Conservation (phyloP, 2,329 filamentous ascomycete species). For the Stemphylium beticola region DNA sequence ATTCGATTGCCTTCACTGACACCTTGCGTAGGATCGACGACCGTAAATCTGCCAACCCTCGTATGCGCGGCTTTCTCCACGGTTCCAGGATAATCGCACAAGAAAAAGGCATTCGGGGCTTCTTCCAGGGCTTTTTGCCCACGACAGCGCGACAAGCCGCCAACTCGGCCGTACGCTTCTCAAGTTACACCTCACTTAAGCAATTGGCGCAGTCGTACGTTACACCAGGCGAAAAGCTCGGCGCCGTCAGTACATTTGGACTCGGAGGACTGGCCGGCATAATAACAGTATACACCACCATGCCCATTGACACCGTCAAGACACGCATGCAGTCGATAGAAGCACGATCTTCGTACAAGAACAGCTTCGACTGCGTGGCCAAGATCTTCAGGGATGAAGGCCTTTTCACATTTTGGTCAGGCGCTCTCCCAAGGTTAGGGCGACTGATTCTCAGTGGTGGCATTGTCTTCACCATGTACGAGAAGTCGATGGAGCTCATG, state of each 20-base stretch:
- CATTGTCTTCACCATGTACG: slow-evolving; percentile 97
- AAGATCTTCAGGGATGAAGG: slow-evolving; percentile 90
- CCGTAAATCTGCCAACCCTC: slow-evolving; percentile 81
- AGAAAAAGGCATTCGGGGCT: slow-evolving; percentile 86
- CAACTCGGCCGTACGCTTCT: slow-evolving; percentile 91
- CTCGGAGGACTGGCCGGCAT: slow-evolving; percentile 88
- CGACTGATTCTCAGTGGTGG: slow-evolving; percentile 89
- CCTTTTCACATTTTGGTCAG: slow-evolving; percentile 89
- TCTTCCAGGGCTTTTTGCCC: slow-evolving; percentile 96
- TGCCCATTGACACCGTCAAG: slow-evolving; percentile 90
- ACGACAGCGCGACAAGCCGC: slow-evolving; percentile 94
- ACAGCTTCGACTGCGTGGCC: slow-evolving; percentile 81
- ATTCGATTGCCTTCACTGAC: slow-evolving; percentile 1
- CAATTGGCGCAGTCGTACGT: slow-evolving; percentile 92
- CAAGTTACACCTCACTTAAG: slow-evolving; percentile 86
- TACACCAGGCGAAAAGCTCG: slow-evolving; percentile 92
- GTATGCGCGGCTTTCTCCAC: slow-evolving; percentile 90
- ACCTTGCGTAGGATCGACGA: slow-evolving; percentile 77
- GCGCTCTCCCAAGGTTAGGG: slow-evolving; percentile 83
- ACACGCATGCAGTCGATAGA: slow-evolving; percentile 97
- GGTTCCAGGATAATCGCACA: slow-evolving; percentile 85
- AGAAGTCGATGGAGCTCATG: slow-evolving; percentile 93
- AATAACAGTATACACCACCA: slow-evolving; percentile 79
- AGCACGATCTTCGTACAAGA: slow-evolving; percentile 79
- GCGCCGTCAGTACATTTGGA: slow-evolving; percentile 83